Evolutionary conservation across 192 early-diverging fungal species (phyloP), one percentile per base, ranked within the genome.

Genomic region (Glomus cerebriforme): DNA sequence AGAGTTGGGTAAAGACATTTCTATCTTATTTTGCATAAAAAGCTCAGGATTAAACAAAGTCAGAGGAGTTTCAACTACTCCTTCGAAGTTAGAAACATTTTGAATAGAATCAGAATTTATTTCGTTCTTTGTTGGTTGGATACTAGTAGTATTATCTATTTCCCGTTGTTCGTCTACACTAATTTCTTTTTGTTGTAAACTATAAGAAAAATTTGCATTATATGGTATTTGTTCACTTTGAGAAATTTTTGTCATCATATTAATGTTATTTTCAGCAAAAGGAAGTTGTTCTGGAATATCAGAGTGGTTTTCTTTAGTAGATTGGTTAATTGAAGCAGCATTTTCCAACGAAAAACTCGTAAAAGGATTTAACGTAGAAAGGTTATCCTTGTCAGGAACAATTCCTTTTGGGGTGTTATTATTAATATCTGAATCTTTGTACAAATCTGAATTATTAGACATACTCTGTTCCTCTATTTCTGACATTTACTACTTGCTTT

Each of bases 1-100:
- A 43, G 58, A 31, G 37, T 19, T 76, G 35, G 35, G 45, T 22
- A 60, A 24, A 76, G 19, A 37, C 60, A 76, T 63, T 76, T 76
- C 59, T 62, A 39, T 24, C 34, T 63, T 32, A 76, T 64, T 62
- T 15, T 63, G 29, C 9, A 63, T 8, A 37, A 39, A 59, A 63
- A n/a, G 24, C 15, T 64, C 74, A 29, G 32, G 32, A 19, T 24
- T 13, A 59, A 34, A 37, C 32, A 31, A 59, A 29, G 27, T 76
- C 60, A 34, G 74, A 27, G 74, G 74, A 37, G 74, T 73, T 31
- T 73, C 43, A 73, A 73, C 47, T 73, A 73, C 39, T 54, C 71
- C 71, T 49, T 49, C 47, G 27, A 37, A 29, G 22, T 29, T 64
- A 29, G 24, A 39, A 35, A 24, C 65, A 32, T 67, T 35, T 68